Evolutionary conservation across 306 rosid genomes (phyloP), one percentile per base, ranked within the genome.

Genomic region (Vigna mungo): DNA sequence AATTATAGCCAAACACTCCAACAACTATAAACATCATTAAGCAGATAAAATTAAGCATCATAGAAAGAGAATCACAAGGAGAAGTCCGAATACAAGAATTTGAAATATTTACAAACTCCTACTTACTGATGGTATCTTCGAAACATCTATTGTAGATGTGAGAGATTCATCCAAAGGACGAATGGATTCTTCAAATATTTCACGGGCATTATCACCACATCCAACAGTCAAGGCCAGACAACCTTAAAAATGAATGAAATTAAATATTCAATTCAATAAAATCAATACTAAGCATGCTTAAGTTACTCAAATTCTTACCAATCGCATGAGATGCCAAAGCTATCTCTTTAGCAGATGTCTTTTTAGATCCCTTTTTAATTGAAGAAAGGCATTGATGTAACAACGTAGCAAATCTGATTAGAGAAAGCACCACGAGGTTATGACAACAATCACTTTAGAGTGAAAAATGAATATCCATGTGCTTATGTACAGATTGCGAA

Each of bases 221-320:
- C 97, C 98, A 55, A 87, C 88, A 59, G 98, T 95, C 81, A 95
- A 86, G 46, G 93, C 92, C 92, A 95, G 71, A 76, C 86, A 79
- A 75, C 98, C 98, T 61, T 90, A 68, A 54, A 79, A 34, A 58
- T 25, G 1, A 59, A 66, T 72, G n/a, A 70, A 43, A n/a, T 75
- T 62, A 37, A 72, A 52, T 20, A 83, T 34, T 74, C 16, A 65
- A 68, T 41, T 6, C 67, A 46, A 52, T 37, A 59, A 56, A 54
- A 21, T 37, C 54, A 64, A 32, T 25, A 18, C 44, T 48, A 63
- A 47, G 49, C 7, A 16, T 65, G 21, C 37, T n/a, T 2, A 49
- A 53, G 68, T 58, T 76, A 59, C 63, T 15, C 64, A 72, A 68
- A 86, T 46, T 74, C 90, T 70, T 79, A 95, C 98, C 98, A 51